Conservation (phyloP, 2,329 filamentous ascomycete species). For the Colletotrichum gloeosporioides region DNA sequence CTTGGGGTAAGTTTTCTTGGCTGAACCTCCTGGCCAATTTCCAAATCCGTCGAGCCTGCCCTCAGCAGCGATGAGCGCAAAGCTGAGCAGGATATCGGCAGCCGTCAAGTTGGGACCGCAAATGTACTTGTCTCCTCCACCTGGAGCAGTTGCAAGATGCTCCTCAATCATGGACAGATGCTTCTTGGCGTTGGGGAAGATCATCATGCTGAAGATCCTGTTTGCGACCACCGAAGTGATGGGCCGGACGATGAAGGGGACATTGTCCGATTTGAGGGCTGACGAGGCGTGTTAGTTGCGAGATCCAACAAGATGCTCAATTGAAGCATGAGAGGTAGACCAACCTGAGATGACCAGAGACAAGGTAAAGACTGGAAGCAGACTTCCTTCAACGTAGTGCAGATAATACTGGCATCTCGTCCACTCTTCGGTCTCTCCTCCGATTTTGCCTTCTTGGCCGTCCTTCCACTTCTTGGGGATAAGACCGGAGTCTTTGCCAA, state of each 20-base stretch:
- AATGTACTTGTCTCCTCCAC: constrained; percentile 47
- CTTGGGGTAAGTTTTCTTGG: constrained; percentile 45
- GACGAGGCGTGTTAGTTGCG: background rate
- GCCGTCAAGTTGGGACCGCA: constrained; percentile 55
- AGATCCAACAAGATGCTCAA: background rate
- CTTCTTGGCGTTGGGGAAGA: constrained; percentile 52
- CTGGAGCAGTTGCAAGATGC: constrained; percentile 49
- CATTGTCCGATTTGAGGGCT: constrained; percentile 48
- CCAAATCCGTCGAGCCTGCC: constrained; percentile 44
- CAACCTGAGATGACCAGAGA: constrained; percentile 62
- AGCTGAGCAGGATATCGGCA: constrained; percentile 60
- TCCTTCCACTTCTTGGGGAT: constrained; percentile 60
- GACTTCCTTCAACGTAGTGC: constrained; percentile 84
- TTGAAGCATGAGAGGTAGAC: constrained; percentile 24
- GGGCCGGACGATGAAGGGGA: constrained; percentile 61
- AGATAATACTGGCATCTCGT: constrained; percentile 71
- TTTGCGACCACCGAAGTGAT: constrained; percentile 52
- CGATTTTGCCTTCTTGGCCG: constrained; percentile 61
- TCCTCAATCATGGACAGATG: constrained; percentile 57
- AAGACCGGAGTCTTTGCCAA: constrained; percentile 48
- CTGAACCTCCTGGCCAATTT: constrained; percentile 45
- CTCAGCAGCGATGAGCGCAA: constrained; percentile 52
- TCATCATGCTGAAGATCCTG: constrained; percentile 43
- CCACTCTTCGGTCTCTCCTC: constrained; percentile 67
- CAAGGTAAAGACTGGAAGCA: constrained; percentile 76